Evolutionary conservation across 2,329 filamentous ascomycete species (phyloP), one percentile per base, ranked within the genome.

Genomic region (Fusarium pininemorale): DNA sequence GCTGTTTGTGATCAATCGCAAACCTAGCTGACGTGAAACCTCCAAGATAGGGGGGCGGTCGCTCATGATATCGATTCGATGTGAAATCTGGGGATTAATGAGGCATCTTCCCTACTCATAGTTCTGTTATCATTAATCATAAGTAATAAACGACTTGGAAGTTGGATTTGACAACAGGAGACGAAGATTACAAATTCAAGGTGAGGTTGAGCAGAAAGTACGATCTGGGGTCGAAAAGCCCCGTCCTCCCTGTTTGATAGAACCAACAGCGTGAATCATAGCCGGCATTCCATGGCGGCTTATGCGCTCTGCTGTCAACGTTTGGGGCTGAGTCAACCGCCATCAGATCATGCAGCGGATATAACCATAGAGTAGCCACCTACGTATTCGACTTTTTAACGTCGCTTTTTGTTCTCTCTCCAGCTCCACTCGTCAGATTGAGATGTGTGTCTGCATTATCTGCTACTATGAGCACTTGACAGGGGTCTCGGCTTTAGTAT

Each of bases 181-280:
- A 0, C 13, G 6, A 22, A 6, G 7, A 15, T 3, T 9, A 22
- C 18, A 22, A 11, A 7, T 3, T 6, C 26, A 47, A 13, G 45
- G 20, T 15, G 26, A n/a, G 4, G 22, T 15, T 37, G 12, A 14
- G 22, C 12, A 24, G 16, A 28, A 54, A 16, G n/a, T 15, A 22
- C 18, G 18, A 5, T 28, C 18, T 26, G 2, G 10, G 15, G 10
- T 7, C 7, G 24, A 39, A 16, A 11, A 22, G 2, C 11, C 11
- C 10, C 13, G 11, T 16, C 12, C 14, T 54, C 9, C 24, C 20
- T 14, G 20, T 26, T 18, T 32, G 28, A 32, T 38, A 28, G 24
- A 28, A 54, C 24, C 24, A n/a, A 54, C 50, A 38, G 24, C n/a
- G 28, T 54, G 50, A 39, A 39, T 28, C 20, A 28, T 22, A 54